Conservation (phyloP, 2,329 filamentous ascomycete genomes). For the Myriangium duriaei region DNA sequence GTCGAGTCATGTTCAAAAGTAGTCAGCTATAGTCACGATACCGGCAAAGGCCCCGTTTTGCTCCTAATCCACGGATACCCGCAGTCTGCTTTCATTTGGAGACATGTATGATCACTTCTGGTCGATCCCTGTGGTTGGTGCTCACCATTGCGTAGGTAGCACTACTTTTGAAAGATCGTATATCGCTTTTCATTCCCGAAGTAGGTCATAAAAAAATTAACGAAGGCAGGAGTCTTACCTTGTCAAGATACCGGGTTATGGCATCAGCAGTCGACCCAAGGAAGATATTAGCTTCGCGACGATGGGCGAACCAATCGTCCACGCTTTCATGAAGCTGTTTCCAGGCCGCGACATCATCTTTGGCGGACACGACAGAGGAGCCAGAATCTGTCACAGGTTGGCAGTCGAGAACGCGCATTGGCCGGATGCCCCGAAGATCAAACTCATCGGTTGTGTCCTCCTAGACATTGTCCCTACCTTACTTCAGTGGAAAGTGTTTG, state of each 20-base stretch:
- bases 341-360: constrained; percentile 29
- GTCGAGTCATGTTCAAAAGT: constrained; percentile 20
- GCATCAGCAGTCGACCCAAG: constrained; percentile 25
- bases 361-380: constrained; percentile 39
- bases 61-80: constrained; percentile 37
- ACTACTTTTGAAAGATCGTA: constrained; percentile 24
- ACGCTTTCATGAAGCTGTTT: constrained; percentile 26
- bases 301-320: constrained; percentile 29
- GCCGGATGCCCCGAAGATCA: constrained; percentile 11
- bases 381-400: constrained; percentile 37
- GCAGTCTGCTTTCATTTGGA: constrained; percentile 27
- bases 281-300: constrained; percentile 24
- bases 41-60: constrained; percentile 25
- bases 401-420: constrained; percentile 28
- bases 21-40: constrained; percentile 23
- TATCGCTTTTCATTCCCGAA: constrained; percentile 36
- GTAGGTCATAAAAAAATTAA: too few species aligned
- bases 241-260: constrained; percentile 36
- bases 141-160: constrained; percentile 20
- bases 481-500: constrained; percentile 33
- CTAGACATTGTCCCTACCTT: constrained; percentile 40
- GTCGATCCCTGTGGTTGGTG: not conserved
- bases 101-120: constrained; percentile 18
- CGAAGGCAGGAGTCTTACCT: too few species aligned
- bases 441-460: constrained; percentile 29